phyloP scores from a whole-genome alignment of 495 filamentous ascomycete species.

The Penicillium ochrochloron region DNA sequence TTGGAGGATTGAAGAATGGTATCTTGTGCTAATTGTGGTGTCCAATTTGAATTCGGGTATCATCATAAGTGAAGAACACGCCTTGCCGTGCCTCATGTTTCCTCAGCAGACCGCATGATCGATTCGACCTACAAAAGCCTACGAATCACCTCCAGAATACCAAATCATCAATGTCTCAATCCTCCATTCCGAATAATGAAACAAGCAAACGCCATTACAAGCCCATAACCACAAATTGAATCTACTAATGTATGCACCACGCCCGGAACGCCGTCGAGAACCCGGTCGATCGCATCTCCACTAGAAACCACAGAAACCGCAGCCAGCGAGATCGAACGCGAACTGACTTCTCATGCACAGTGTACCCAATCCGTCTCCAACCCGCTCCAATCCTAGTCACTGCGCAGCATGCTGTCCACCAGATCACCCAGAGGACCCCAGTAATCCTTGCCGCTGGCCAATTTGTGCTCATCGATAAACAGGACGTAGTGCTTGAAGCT shows the following conservation, averaged over 20 bases:
- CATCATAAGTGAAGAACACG: neutral
- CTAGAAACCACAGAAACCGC: constrained; percentile 8
- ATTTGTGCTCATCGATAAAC: constrained; percentile 90
- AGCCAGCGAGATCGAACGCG: constrained; percentile 14
- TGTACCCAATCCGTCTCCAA: neutral
- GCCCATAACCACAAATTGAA: constrained; percentile 18
- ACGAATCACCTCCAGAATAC: neutral
- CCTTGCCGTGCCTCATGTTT: neutral
- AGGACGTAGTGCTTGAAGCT: constrained; percentile 99
- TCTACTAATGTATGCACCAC: constrained; percentile 27
- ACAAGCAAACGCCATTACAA: constrained; percentile 23
- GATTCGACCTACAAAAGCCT: neutral
- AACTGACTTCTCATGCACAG: constrained; percentile 19
- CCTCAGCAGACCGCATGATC: neutral
- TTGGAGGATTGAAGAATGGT: too few species aligned
- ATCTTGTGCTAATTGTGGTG: neutral
- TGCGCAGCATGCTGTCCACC: constrained; percentile 95
- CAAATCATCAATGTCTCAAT: constrained; percentile 8
- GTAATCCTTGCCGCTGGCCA: constrained; percentile 93
- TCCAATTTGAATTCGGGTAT: neutral
- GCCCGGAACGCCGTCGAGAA: constrained; percentile 37
- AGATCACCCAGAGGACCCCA: constrained; percentile 97
- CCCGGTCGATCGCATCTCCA: constrained; percentile 10
- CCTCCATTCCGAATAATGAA: constrained; percentile 6
- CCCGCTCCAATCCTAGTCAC: constrained; percentile 62